Conservation (phyloP, 805 yeast species). For the Hanseniaspora pseudoguilliermondii region DNA sequence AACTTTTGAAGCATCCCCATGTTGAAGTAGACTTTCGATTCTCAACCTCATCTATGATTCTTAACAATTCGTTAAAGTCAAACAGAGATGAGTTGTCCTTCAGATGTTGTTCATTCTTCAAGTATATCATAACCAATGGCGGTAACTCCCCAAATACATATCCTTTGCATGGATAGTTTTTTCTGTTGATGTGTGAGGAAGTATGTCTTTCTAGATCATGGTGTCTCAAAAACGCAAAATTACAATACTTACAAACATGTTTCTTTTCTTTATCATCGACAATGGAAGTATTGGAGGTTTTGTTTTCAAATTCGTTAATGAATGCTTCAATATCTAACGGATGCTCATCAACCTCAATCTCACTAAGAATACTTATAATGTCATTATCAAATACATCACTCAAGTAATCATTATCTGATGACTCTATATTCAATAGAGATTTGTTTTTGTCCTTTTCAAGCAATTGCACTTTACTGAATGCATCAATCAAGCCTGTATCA, state of each 20-base stretch:
- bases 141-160: not conserved
- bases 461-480: not conserved
- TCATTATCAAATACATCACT: conserved; percentile 5
- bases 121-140: not conserved
- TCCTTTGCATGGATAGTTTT: conserved; percentile 8
- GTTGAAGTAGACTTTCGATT: not conserved
- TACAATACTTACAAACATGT: conserved; percentile 58
- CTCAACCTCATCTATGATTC: not conserved
- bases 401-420: not conserved
- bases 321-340: not conserved
- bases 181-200: conserved; percentile 39
- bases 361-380: not conserved
- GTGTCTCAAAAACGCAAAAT: conserved; percentile 69
- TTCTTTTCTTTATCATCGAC: conserved; percentile 41
- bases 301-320: not conserved
- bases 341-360: not conserved
- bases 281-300: not conserved
- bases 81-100: not conserved
- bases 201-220: conserved; percentile 71
- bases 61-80: not conserved
- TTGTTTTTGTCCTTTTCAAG: not conserved
- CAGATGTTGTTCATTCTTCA: not conserved
- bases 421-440: not conserved
- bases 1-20: conserved; percentile 76
- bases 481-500: not conserved